Evolutionary conservation across 805 yeast species (phyloP).

Genomic region (Wickerhamomyces chaumierensis): DNA sequence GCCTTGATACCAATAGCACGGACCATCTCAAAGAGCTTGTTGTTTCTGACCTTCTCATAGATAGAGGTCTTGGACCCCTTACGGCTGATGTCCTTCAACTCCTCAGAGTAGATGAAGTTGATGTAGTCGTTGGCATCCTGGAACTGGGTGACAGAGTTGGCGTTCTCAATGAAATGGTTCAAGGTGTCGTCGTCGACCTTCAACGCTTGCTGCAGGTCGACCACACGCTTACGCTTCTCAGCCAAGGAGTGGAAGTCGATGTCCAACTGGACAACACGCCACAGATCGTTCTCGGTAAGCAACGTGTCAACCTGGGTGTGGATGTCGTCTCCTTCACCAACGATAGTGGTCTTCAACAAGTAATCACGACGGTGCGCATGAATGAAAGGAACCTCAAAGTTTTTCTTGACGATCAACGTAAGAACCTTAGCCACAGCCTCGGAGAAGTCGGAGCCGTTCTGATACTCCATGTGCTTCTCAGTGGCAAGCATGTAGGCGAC

Average conservation of each 20-base stretch:
- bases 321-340: slow-evolving; percentile 31
- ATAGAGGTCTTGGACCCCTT: slow-evolving; percentile 34
- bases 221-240: slow-evolving; percentile 58
- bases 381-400: slow-evolving; percentile 86
- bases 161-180: slow-evolving; percentile 41
- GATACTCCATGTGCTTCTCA: slow-evolving; percentile 36
- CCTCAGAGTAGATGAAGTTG: slow-evolving; percentile 50
- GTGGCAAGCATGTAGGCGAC: slow-evolving; percentile 49
- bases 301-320: slow-evolving; percentile 30
- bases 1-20: slow-evolving; percentile 69
- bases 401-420: slow-evolving; percentile 63
- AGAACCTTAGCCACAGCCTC: slow-evolving; percentile 62
- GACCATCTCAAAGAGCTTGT: slow-evolving; percentile 55
- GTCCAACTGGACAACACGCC: slow-evolving; percentile 84
- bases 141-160: slow-evolving; percentile 60
- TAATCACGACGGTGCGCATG: slow-evolving; percentile 94
- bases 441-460: slow-evolving; percentile 38
- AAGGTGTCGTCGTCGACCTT: slow-evolving; percentile 46
- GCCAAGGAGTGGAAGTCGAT: slow-evolving; percentile 78
- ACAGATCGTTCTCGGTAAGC: slow-evolving; percentile 72
- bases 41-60: slow-evolving; percentile 56
- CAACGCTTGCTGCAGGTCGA: slow-evolving; percentile 41
- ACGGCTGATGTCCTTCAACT: slow-evolving; percentile 25
- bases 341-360: slow-evolving; percentile 45
- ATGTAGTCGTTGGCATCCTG: slow-evolving; percentile 84